Percentiles rank a stretch among this genome's conserved stretches.
Evolutionary conservation across 2,329 filamentous ascomycete species (phyloP).

Genomic region (Diaporthe sp.): DNA sequence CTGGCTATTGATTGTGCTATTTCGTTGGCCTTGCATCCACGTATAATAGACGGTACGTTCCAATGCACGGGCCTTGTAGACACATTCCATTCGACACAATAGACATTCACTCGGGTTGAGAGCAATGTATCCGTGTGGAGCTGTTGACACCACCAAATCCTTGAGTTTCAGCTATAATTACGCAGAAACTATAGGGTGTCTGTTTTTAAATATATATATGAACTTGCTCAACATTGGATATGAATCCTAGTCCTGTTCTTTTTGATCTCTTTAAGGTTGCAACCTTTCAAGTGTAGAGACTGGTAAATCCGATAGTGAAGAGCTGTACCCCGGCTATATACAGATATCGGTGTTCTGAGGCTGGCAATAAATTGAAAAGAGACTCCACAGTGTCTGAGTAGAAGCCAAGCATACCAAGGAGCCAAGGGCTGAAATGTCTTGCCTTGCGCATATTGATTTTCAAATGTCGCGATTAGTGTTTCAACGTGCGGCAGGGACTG

Average conservation of each 20-base stretch:
- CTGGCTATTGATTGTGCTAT: not conserved
- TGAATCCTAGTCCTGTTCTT: not conserved
- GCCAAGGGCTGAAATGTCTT: conserved; percentile 1
- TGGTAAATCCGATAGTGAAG: not conserved
- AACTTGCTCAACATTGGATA: not conserved
- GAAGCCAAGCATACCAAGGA: conserved; percentile 2
- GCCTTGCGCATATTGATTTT: not conserved
- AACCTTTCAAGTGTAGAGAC: not conserved
- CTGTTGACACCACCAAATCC: not conserved
- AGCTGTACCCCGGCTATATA: not conserved
- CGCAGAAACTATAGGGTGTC: not conserved
- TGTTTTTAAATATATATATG: not conserved
- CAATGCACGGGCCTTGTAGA: not conserved
- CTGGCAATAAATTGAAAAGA: not conserved
- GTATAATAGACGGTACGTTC: not conserved
- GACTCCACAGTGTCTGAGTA: not conserved
- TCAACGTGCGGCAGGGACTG: not conserved
- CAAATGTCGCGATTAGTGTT: not conserved
- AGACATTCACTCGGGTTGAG: not conserved
- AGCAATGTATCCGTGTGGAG: not conserved
- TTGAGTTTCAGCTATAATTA: not conserved
- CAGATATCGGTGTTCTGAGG: not conserved
- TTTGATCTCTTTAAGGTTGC: not conserved
- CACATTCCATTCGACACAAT: not conserved
- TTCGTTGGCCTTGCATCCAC: not conserved